Conservation (phyloP, 1,284 basidiomycete species). For the Trichosporon asahii region DNA sequence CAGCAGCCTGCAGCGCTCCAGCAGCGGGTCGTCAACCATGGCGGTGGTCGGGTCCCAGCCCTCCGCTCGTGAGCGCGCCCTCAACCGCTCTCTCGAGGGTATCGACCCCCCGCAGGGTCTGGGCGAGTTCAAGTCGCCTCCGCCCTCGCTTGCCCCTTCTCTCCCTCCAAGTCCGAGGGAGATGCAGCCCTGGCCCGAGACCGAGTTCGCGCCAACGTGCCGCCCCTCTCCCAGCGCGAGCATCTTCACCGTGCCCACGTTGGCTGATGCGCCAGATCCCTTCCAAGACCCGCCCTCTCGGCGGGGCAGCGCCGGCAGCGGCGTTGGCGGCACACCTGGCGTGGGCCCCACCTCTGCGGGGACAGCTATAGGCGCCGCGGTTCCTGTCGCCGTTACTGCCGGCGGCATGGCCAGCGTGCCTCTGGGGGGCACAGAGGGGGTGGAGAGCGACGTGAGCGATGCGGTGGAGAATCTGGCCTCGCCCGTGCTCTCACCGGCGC, state of each 20-base stretch:
- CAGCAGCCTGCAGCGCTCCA: neutral
- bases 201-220: neutral
- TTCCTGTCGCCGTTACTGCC: neutral
- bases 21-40: neutral
- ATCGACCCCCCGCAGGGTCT: neutral
- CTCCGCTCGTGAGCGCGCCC: neutral
- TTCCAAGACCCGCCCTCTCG: neutral
- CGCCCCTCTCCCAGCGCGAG: neutral
- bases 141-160: neutral
- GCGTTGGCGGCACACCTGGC: neutral
- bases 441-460: neutral
- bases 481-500: neutral
- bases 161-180: neutral
- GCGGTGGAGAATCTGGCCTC: neutral
- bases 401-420: neutral
- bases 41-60: neutral
- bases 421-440: neutral
- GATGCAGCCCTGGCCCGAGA: neutral
- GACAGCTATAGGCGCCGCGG: neutral
- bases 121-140: constrained; percentile 3
- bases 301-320: neutral
- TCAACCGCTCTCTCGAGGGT: neutral
- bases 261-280: neutral
- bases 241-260: neutral
- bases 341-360: neutral